These are phyloP conservation scores for Cryptosporidium ubiquitum DNA, from an alignment of 169 alveolate genomes.

Conservation along the genomic window DNA sequence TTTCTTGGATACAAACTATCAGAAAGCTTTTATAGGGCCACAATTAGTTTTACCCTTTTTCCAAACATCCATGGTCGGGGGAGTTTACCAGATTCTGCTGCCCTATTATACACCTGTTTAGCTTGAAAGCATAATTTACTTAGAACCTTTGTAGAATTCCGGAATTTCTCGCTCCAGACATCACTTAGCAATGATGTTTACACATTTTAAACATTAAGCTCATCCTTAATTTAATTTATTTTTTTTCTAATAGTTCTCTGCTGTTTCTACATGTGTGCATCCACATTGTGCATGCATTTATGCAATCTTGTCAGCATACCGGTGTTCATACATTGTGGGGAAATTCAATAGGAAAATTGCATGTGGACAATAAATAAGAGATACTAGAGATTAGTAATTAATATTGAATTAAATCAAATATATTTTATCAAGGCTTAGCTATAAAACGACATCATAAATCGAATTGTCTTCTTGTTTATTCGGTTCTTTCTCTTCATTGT, in stretches of 20 bases:
- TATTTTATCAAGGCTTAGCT: neutral
- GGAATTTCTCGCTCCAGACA: slow-evolving; percentile 7
- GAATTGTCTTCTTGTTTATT: neutral
- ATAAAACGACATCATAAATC: slow-evolving; percentile 17
- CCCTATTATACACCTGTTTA: slow-evolving; percentile 4
- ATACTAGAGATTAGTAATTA: neutral
- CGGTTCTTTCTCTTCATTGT: neutral
- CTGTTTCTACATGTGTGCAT: neutral
- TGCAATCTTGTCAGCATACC: neutral
- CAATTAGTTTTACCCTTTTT: neutral
- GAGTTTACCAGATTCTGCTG: neutral
- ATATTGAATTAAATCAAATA: neutral
- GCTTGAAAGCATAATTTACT: slow-evolving; percentile 49
- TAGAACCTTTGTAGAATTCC: slow-evolving; percentile 23
- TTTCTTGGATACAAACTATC: slow-evolving; percentile 8
- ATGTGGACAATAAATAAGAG: neutral
- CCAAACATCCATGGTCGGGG: neutral
- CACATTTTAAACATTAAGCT: neutral
- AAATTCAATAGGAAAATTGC: neutral
- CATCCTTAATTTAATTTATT: slow-evolving; percentile 18
- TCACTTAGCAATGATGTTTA: neutral
- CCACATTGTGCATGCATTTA: neutral
- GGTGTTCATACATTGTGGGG: neutral
- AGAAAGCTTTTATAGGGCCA: neutral
- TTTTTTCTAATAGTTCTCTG: neutral